Evolutionary conservation across 83 land plant species (phyloP), one percentile per base, ranked within the genome.

Genomic region (Picea abies): DNA sequence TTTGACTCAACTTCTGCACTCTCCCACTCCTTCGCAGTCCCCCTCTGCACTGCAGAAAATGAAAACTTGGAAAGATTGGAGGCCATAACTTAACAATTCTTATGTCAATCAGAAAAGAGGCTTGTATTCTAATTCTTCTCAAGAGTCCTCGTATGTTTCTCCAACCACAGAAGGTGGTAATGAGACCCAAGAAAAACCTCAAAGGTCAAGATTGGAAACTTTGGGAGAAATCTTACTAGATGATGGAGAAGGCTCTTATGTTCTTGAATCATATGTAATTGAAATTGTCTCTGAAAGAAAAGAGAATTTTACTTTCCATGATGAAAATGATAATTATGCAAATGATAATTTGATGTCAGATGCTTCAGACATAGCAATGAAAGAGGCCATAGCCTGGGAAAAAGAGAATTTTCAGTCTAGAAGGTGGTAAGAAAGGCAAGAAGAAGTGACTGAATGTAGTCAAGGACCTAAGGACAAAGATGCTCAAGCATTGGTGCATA

Each of bases 331-430:
- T 17, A 26, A 26, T 60, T 60, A 78, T 60, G 39, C 12, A 32
- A 39, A 78, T 78, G 80, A 78, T 61, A 58, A 15, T 66, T 4
- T 66, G 29, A 66, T 25, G 23, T 12, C 69, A 66, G 25, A 66
- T 66, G 69, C 12, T 60, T 78, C 80, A 60, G 80, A 78, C 17
- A 78, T 60, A 56, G 80, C 80, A 8, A 26, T 78, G 29, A 78
- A 56, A 78, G 80, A 78, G 63, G 80, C 80, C 80, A 78, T 78
- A 25, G 80, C 80, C 39, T 78, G 64, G 80, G 80, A 63, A 60
- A 78, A 78, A 78, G 80, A 78, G 63, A 78, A 78, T n/a, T 78
- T 58, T 60, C 62, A 58, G 80, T 66, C 12, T n/a, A 25, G 69
- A 66, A 60, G 35, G 32, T 60, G 14, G 62, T 25, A 60, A 60